Base-by-base conservation (phyloP, 169 alveolate species). In the Plasmodium sp. region DNA sequence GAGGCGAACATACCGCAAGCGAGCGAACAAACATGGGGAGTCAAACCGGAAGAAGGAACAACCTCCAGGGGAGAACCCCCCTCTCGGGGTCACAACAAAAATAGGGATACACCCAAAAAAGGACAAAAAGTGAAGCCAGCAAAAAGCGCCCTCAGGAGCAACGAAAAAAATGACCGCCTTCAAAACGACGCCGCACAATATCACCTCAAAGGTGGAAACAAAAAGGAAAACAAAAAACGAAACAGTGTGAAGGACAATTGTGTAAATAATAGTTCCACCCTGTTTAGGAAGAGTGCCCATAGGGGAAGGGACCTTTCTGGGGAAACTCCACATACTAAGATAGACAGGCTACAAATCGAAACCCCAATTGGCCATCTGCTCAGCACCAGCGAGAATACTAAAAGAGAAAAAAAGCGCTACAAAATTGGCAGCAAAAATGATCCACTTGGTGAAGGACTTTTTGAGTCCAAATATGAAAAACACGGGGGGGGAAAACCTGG, bases 381-480 rank as follows among this genome's bases (percentile, higher is more conserved):
- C 36, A 81, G 51, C 41, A 81, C 10, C 16, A 43, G 9, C 22
- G 27, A 45, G 0, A 43, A 33, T 33, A 81, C 4, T 22, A 81
- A 81, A n/a, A 81, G 14, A 81, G 16, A 4, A 82, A 77, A 56
- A 82, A 82, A 14, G 43, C 27, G 71, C 34, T 33, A 82, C 34
- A 54, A 22, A 48, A 2, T 7, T 36, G 31, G 18, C 2, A 6
- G 41, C 3, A 41, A 33, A 34, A 84, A 16, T 39, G 33, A 39
- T 1, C 45, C 31, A 41, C 27, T 39, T 27, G n/a, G 51, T 51
- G 90, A 54, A 83, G 54, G 10, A 18, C 9, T 82, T 7, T 82
- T 82, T 58, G 90, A 82, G 41, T 82, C 90, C 18, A 82, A 82
- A 82, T 56, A 3, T 67, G 77, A 67, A n/a, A 10, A 41, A 67